A percentile compares a stretch with the other conserved stretches of the same genome.
Evolutionary conservation across 192 early-diverging fungal species (phyloP).

Genomic region (Coemansia sp.): DNA sequence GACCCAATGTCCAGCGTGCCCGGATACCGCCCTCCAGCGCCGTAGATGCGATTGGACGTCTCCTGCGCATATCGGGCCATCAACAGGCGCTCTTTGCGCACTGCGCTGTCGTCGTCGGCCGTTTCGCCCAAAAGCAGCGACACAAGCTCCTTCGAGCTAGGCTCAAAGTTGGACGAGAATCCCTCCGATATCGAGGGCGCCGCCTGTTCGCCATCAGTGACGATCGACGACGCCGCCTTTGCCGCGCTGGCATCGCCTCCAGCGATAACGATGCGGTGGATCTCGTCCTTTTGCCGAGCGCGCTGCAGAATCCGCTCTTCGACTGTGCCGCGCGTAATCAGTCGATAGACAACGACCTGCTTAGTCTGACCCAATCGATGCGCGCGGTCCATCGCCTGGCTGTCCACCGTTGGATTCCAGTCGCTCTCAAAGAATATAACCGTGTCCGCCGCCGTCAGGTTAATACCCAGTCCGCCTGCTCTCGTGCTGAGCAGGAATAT

Average conservation of each 20-base stretch:
- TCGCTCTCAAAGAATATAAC: slow-evolving; percentile 87
- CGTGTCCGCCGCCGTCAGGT: slow-evolving; percentile 86
- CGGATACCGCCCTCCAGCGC: slow-evolving; percentile 24
- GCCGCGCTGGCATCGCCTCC: slow-evolving; percentile 80
- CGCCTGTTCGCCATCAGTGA: slow-evolving; percentile 6
- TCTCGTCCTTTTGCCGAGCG: slow-evolving; percentile 87
- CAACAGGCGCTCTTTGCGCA: slow-evolving; percentile 23
- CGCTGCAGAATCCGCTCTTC: slow-evolving; percentile 79
- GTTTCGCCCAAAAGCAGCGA: slow-evolving; percentile 78
- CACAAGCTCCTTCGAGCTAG: slow-evolving; percentile 87
- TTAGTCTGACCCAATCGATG: slow-evolving; percentile 82
- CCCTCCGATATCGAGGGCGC: slow-evolving; percentile 18
- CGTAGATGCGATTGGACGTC: slow-evolving; percentile 47
- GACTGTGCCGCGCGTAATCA: slow-evolving; percentile 78
- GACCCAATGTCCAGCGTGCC: slow-evolving; percentile 22
- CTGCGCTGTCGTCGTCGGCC: slow-evolving; percentile 29
- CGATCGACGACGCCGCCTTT: slow-evolving; percentile 7
- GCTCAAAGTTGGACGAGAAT: slow-evolving; percentile 58
- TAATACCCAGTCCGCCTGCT: slow-evolving; percentile 86
- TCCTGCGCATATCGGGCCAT: slow-evolving; percentile 42
- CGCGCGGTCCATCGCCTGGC: slow-evolving; percentile 88
- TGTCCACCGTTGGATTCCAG: slow-evolving; percentile 90
- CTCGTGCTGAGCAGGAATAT: slow-evolving; percentile 81
- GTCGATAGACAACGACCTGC: slow-evolving; percentile 79
- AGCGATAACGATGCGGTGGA: slow-evolving; percentile 89